Evolutionary conservation across 345 rosid genomes (phyloP).

Genomic region (Carallia pectinifolia): DNA sequence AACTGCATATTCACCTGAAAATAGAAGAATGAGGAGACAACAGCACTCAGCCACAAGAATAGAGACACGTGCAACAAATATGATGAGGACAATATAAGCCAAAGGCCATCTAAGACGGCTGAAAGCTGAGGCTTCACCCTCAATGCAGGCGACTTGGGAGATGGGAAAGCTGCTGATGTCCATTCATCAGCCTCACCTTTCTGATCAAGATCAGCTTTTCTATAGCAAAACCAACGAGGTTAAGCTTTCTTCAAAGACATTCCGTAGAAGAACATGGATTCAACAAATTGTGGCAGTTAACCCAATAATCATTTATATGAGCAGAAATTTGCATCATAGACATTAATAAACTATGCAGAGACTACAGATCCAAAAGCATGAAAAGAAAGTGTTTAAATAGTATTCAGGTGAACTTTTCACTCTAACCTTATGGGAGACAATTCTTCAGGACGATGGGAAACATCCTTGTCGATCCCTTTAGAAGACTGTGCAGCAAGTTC

Average conservation of each 20-base stretch:
- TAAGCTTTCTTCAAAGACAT: neutral
- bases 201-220: conserved; percentile 46
- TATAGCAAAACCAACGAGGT: conserved; percentile 31
- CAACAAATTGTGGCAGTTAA: neutral
- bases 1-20: conserved; percentile 61
- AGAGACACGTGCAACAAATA: conserved; percentile 73
- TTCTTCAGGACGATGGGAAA: conserved; percentile 58
- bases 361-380: neutral
- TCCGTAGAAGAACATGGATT: conserved; percentile 1
- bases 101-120: conserved; percentile 77
- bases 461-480: conserved; percentile 67
- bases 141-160: conserved; percentile 51
- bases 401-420: too few relatives aligned
- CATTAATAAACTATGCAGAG: too few relatives aligned
- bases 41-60: conserved; percentile 95
- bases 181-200: conserved; percentile 37
- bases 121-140: conserved; percentile 54
- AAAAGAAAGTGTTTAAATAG: neutral
- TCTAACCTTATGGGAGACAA: conserved; percentile 59
- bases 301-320: neutral
- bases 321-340: neutral
- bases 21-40: conserved; percentile 91
- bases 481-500: conserved; percentile 88
- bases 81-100: conserved; percentile 70
- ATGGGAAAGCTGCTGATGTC: conserved; percentile 33